Evolutionary conservation across 2,329 filamentous ascomycete genomes (phyloP), one percentile per base, ranked within the genome.

Genomic region (Neoscytalidium dimidiatum): DNA sequence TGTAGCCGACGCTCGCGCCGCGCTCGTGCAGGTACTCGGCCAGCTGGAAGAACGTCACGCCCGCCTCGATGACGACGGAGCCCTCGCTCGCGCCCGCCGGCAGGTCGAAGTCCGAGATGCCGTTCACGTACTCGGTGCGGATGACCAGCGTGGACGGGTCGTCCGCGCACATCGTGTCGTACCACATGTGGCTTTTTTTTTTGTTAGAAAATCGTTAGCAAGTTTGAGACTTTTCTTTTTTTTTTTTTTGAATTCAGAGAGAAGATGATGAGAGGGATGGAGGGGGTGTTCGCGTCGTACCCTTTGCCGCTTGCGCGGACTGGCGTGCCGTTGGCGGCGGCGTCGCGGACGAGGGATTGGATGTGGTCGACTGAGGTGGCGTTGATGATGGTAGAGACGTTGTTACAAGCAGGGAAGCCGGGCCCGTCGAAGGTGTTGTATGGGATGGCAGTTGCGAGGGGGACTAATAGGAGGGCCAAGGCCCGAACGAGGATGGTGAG

Each of bases 111-210:
- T 83, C 79, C 43, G 71, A 79, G 69, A 85, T 84, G 23, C 66
- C 66, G 67, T 80, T 81, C 63, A 83, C 77, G 52, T 75, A 68
- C 67, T 82, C 81, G 21, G 80, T 82, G 68, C 80, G 80, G 44
- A 84, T 69, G 53, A 85, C 81, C 68, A 84, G 72, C 2, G 82
- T 85, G 49, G 72, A 69, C 28, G 76, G 72, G 65, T 82, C 75
- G 70, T 84, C 82, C 48, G 80, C 80, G 73, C 82, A 85, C 77
- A 84, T 83, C 33, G 83, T 84, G 68, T 85, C 81, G 69, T 84
- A 84, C 82, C 82, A 83, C 77, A 82, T 83, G 69, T 84, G 82
- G 2, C 81, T n/a, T n/a, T n/a, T n/a, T n/a, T n/a, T n/a, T n/a
- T n/a, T n/a, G n/a, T n/a, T n/a, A n/a, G n/a, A n/a, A n/a, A n/a